Percentiles rank a stretch among this genome's conserved stretches.
These are phyloP conservation scores for Penicillium egyptiacum DNA, from an alignment of 495 filamentous ascomycete species.

Conservation along the genomic window DNA sequence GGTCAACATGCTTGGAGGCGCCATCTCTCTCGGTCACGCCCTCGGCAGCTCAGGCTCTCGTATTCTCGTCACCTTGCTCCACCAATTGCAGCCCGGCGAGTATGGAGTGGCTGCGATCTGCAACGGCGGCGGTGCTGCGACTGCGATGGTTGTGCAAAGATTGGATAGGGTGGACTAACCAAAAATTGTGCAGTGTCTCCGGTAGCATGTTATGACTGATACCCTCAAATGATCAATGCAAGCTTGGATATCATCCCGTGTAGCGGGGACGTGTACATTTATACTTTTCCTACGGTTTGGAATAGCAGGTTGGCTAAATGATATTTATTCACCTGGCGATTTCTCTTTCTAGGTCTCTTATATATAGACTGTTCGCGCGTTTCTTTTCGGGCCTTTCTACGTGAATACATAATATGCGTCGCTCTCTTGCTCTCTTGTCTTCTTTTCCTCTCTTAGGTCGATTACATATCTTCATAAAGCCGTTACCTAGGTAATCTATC, in stretches of 20 bases:
- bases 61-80: slow-evolving; percentile 86
- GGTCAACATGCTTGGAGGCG: slow-evolving; percentile 87
- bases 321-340: background rate
- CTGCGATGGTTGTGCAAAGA: slow-evolving; percentile 88
- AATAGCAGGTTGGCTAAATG: background rate
- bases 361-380: background rate
- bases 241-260: background rate
- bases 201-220: slow-evolving; percentile 18
- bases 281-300: background rate
- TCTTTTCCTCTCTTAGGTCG: background rate
- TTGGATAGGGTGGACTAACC: slow-evolving; percentile 61
- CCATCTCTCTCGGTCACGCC: slow-evolving; percentile 91
- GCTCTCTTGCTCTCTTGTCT: background rate
- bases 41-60: slow-evolving; percentile 91
- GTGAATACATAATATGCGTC: background rate
- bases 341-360: background rate
- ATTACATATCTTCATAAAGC: background rate
- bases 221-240: slow-evolving; percentile 16
- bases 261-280: background rate
- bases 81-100: slow-evolving; percentile 86
- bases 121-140: slow-evolving; percentile 92
- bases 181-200: background rate
- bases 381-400: background rate
- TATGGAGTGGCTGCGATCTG: slow-evolving; percentile 96
- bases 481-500: too few relatives aligned